Percentiles rank a stretch among this genome's conserved stretches.
Conservation (phyloP, 768 basidiomycete species). For the Serpula lacrymans region DNA sequence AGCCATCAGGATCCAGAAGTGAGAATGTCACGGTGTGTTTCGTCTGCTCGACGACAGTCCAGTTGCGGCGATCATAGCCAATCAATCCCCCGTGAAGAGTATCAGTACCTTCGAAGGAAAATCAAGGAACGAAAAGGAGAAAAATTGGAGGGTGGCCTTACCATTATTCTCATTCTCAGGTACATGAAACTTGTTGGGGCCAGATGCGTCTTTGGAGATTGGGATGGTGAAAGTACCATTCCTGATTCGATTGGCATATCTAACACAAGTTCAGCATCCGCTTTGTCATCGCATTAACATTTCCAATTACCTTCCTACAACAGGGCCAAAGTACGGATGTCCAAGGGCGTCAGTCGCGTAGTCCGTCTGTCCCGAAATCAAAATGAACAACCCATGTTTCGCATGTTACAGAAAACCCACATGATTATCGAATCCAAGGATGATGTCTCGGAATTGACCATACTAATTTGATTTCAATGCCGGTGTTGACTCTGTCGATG, state of each 20-base stretch:
- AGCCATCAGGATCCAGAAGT: slow-evolving; percentile 39
- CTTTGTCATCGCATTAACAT: background rate
- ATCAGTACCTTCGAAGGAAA: slow-evolving; percentile 31
- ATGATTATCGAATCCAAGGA: slow-evolving; percentile 46
- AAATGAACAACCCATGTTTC: background rate
- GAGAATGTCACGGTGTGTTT: slow-evolving; percentile 39
- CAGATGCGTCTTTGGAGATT: slow-evolving; percentile 35
- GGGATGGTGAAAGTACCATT: slow-evolving; percentile 45
- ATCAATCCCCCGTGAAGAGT: slow-evolving; percentile 45
- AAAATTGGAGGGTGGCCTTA: background rate
- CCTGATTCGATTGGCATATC: slow-evolving; percentile 43
- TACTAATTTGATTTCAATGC: slow-evolving; percentile 13
- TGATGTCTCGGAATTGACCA: slow-evolving; percentile 42
- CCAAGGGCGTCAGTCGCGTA: slow-evolving; percentile 32
- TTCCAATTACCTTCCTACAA: slow-evolving; percentile 34
- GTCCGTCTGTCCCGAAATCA: slow-evolving; percentile 28
- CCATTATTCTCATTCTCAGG: slow-evolving; percentile 38
- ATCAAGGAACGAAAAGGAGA: background rate
- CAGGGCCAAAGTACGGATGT: slow-evolving; percentile 39
- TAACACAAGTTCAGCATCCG: slow-evolving; percentile 9
- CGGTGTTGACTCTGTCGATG: background rate
- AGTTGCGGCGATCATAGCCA: slow-evolving; percentile 44
- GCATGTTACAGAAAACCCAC: slow-evolving; percentile 17
- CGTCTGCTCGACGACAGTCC: slow-evolving; percentile 33
- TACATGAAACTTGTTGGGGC: slow-evolving; percentile 36